A percentile compares a stretch with the other conserved stretches of the same genome.
Evolutionary conservation across 208 protist species (phyloP).

Genomic region (Wallacemonas collosoma): DNA sequence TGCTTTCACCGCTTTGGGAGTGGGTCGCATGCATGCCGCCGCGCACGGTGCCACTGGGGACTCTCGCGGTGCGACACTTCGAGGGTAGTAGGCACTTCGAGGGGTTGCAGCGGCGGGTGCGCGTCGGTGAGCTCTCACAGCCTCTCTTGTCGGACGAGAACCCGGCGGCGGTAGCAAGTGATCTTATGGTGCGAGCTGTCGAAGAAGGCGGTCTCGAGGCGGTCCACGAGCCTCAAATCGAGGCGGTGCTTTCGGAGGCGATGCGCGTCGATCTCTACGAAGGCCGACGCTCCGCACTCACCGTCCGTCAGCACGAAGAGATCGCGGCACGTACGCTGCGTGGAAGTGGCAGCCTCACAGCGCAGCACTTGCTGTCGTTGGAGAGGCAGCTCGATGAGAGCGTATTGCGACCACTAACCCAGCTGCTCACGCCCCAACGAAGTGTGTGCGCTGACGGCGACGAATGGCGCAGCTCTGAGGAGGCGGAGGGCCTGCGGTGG

Average conservation of each 20-base stretch:
- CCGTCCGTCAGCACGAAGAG: constrained; percentile 53
- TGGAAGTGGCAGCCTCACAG: constrained; percentile 17
- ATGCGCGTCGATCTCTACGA: constrained; percentile 63
- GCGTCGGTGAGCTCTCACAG: constrained; percentile 35
- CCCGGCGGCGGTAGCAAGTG: constrained; percentile 24
- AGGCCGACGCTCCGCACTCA: constrained; percentile 45
- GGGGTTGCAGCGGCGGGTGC: constrained; percentile 56
- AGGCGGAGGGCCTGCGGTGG: constrained; percentile 58
- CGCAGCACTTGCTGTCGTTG: constrained; percentile 35
- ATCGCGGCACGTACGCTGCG: constrained; percentile 29
- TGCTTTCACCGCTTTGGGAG: constrained; percentile 21
- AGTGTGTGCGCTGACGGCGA: background rate
- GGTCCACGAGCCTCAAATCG: constrained; percentile 40
- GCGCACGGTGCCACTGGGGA: constrained; percentile 55
- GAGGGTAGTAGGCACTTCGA: constrained; percentile 18
- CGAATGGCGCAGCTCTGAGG: constrained; percentile 15
- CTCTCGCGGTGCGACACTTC: constrained; percentile 38
- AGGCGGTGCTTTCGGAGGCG: constrained; percentile 44
- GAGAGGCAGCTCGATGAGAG: constrained; percentile 39
- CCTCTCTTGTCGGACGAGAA: constrained; percentile 27
- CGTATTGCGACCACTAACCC: constrained; percentile 40
- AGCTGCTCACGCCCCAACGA: constrained; percentile 11
- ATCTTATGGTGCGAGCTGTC: constrained; percentile 60
- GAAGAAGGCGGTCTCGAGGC: constrained; percentile 43
- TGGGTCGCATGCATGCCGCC: constrained; percentile 61